Percentiles rank a stretch among this genome's conserved stretches.
Conservation (phyloP, 805 yeast species). For the Schwanniomyces occidentalis region DNA sequence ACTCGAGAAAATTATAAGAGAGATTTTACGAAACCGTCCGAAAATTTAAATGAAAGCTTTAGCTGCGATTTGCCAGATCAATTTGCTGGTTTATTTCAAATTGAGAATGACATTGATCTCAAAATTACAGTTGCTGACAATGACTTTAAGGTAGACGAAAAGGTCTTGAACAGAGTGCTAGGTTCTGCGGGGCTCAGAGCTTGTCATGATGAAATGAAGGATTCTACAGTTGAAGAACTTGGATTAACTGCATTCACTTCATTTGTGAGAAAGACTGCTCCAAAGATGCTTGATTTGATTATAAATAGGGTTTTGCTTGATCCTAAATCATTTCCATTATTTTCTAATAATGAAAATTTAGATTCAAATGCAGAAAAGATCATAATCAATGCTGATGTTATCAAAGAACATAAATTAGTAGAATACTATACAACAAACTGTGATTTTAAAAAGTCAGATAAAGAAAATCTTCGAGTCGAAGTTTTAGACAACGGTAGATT, state of each 20-base stretch:
- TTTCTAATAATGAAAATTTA: conserved; percentile 6
- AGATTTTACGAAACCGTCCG: conserved; percentile 20
- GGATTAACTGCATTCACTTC: conserved; percentile 58
- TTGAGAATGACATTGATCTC: conserved; percentile 15
- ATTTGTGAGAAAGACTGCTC: conserved; percentile 42
- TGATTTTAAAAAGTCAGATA: conserved; percentile 32
- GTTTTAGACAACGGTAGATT: conserved; percentile 17
- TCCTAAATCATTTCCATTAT: conserved; percentile 5
- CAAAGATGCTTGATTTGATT: conserved; percentile 25
- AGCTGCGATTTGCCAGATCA: conserved; percentile 28
- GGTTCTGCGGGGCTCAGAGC: conserved; percentile 26
- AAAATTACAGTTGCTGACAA: conserved; percentile 16
- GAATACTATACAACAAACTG: conserved; percentile 43
- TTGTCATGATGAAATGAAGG: conserved; percentile 1
- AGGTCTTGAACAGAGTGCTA: conserved; percentile 22
- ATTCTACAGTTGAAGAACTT: conserved; percentile 14
- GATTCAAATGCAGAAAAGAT: conserved; percentile 15
- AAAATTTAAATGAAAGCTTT: conserved; percentile 19
- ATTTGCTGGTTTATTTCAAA: conserved; percentile 19
- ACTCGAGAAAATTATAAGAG: conserved; percentile 20
- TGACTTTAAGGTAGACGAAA: conserved; percentile 15
- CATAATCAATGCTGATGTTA: conserved; percentile 39
- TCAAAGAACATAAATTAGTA: conserved; percentile 50
- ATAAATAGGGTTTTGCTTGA: conserved; percentile 15
- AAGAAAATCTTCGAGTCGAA: conserved; percentile 16